These are phyloP conservation scores for Ascochyta koolunga DNA, from an alignment of 2,329 filamentous ascomycete species.

Conservation along the genomic window DNA sequence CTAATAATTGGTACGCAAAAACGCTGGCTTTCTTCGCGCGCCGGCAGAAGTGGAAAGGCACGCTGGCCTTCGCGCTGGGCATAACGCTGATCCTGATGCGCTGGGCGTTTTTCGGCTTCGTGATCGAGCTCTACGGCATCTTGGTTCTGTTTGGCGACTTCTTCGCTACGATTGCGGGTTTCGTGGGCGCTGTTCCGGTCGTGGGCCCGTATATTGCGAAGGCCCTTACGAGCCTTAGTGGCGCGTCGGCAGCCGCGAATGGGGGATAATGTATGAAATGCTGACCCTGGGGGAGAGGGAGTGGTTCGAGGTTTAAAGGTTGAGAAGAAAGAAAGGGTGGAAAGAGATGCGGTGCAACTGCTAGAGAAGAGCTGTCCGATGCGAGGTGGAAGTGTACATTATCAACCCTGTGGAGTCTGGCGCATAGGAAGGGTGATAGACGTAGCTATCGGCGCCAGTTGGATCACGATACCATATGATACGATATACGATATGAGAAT, in stretches of 20 bases:
- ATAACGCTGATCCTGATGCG: constrained; percentile 84
- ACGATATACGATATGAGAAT: not conserved
- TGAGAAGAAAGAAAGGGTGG: not conserved
- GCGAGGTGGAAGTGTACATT: not conserved
- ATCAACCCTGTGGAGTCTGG: constrained; percentile 1
- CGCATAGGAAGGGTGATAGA: not conserved
- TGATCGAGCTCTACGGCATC: constrained; percentile 91
- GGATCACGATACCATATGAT: constrained; percentile 7
- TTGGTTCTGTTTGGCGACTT: constrained; percentile 95
- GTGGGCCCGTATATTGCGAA: constrained; percentile 84
- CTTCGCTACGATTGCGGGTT: constrained; percentile 86
- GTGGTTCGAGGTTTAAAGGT: too few species aligned
- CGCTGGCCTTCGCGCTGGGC: constrained; percentile 82
- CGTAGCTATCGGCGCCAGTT: not conserved
- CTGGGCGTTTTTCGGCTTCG: constrained; percentile 91
- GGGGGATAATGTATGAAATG: constrained; percentile 11
- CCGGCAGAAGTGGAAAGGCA: constrained; percentile 90
- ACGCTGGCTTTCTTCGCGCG: constrained; percentile 94
- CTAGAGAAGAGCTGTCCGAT: not conserved
- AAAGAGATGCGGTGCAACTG: not conserved
- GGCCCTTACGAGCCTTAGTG: constrained; percentile 67
- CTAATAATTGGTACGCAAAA: constrained; percentile 94
- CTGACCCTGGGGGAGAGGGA: too few species aligned
- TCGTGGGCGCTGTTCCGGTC: constrained; percentile 82
- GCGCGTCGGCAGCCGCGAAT: constrained; percentile 10